Conservation (phyloP, 805 yeast genomes). For the Sugiyamaella qingdaonensis region DNA sequence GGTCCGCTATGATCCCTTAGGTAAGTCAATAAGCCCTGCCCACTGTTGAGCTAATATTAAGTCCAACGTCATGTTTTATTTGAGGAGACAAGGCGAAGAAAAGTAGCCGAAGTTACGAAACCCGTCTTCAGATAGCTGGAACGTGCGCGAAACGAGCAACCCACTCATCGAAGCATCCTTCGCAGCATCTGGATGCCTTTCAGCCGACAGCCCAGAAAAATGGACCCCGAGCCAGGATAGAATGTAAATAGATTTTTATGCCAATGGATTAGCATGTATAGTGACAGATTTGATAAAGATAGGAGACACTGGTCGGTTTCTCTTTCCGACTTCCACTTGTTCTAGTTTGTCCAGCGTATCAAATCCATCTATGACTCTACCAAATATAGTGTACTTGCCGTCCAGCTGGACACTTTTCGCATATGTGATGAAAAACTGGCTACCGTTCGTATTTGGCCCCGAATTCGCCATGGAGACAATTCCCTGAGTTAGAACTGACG, state of each 20-base stretch:
- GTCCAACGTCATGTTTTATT: slow-evolving; percentile 90
- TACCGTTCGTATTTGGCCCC: slow-evolving; percentile 89
- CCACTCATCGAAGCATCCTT: not conserved
- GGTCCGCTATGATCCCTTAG: slow-evolving; percentile 78
- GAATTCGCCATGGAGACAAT: slow-evolving; percentile 87
- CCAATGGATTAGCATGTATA: slow-evolving; percentile 45
- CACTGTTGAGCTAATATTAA: slow-evolving; percentile 8
- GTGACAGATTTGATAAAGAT: slow-evolving; percentile 31
- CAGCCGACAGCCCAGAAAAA: no score
- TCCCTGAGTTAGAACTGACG: slow-evolving; percentile 39
- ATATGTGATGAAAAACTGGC: slow-evolving; percentile 85
- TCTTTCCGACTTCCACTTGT: slow-evolving; percentile 46
- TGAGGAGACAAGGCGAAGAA: slow-evolving; percentile 83
- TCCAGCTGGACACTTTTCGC: slow-evolving; percentile 66
- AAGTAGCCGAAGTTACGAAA: slow-evolving; percentile 39
- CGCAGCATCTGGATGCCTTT: no score
- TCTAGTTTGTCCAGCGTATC: slow-evolving; percentile 57
- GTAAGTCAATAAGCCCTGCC: slow-evolving; percentile 26
- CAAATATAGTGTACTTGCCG: slow-evolving; percentile 76
- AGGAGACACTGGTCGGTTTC: slow-evolving; percentile 35
- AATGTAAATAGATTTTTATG: slow-evolving; percentile 20
- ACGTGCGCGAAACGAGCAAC: not conserved
- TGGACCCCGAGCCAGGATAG: not conserved
- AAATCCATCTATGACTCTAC: slow-evolving; percentile 46
- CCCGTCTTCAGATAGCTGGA: slow-evolving; percentile 25